These are phyloP conservation scores for Plasmodium sp. DNA, from an alignment of 169 alveolate genomes.

Conservation along the genomic window DNA sequence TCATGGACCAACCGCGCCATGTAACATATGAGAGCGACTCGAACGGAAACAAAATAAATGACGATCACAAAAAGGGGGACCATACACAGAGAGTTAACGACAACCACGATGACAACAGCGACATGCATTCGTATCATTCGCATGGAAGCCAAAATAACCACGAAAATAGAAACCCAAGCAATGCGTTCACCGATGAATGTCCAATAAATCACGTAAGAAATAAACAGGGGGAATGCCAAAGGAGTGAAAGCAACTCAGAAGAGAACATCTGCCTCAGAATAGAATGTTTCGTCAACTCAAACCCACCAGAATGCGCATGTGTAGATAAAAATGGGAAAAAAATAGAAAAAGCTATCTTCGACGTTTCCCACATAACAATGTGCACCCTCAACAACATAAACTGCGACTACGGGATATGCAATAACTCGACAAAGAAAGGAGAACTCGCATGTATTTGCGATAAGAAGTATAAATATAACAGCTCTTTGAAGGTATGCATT, in stretches of 20 bases:
- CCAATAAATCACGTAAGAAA: constrained; percentile 7
- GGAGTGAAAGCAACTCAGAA: neutral
- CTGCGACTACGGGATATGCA: constrained; percentile 56
- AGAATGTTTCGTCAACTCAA: constrained; percentile 24
- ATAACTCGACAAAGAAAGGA: constrained; percentile 11
- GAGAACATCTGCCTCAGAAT: constrained; percentile 37
- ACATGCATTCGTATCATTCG: neutral
- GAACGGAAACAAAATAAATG: neutral
- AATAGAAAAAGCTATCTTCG: constrained; percentile 16
- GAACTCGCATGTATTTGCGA: constrained; percentile 58
- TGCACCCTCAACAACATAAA: constrained; percentile 62
- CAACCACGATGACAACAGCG: neutral
- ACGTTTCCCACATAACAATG: constrained; percentile 43
- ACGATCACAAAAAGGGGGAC: neutral
- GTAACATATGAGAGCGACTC: neutral
- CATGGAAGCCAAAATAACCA: neutral
- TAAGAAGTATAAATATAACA: constrained; percentile 38
- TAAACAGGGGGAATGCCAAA: neutral
- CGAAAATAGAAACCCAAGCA: neutral
- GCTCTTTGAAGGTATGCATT: constrained; percentile 23
- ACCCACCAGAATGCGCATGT: constrained; percentile 33
- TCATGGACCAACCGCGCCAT: neutral
- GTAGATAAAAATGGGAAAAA: constrained; percentile 34
- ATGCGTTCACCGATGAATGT: neutral
- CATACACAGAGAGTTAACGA: neutral